Conservation (phyloP, 176 grass and related monocot species). For the Lolium multiflorum region DNA sequence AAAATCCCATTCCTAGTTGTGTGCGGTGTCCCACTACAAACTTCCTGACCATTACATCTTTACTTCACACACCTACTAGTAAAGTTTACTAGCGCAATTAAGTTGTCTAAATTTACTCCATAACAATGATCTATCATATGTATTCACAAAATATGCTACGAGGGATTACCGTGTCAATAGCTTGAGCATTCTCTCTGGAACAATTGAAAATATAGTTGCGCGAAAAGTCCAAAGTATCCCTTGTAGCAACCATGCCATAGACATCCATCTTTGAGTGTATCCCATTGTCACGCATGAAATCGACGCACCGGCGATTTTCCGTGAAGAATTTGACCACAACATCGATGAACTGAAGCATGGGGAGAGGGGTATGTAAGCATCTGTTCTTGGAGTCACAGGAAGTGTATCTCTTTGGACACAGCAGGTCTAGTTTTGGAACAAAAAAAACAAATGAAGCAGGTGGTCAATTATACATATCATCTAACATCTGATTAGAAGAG, state of each 20-base stretch:
- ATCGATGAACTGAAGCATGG: neutral
- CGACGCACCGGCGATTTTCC: neutral
- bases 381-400: neutral
- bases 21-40: no score
- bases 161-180: neutral
- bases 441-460: neutral
- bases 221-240: neutral
- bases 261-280: neutral
- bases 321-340: neutral
- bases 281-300: neutral
- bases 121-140: no score
- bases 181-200: slow-evolving; percentile 18
- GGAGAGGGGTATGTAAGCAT: neutral
- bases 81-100: no score
- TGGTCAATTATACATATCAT: neutral
- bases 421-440: neutral
- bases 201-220: slow-evolving; percentile 8
- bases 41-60: no score
- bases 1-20: no score
- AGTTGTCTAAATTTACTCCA: no score
- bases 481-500: neutral
- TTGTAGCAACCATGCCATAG: neutral
- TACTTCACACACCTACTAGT: no score
- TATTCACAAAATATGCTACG: neutral
- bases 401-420: neutral